Conservation (phyloP, 2,329 filamentous ascomycete genomes). For the Colletotrichum liaoningense region DNA sequence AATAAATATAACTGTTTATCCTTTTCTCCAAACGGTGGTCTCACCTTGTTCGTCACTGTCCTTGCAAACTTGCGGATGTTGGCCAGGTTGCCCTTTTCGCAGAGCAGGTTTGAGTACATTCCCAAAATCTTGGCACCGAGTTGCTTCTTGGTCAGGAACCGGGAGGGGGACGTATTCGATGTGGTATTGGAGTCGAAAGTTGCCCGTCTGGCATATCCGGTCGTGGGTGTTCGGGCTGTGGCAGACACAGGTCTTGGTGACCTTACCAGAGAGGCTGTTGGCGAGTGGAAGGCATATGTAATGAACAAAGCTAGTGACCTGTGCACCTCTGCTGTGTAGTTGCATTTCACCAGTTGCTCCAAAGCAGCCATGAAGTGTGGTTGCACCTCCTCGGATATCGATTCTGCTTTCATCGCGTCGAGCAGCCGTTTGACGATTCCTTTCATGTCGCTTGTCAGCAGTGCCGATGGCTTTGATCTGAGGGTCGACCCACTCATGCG, state of each 20-base stretch:
- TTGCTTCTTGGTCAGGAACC: constrained; percentile 71
- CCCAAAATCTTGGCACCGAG: constrained; percentile 80
- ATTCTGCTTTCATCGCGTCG: constrained; percentile 89
- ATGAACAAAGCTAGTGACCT: constrained; percentile 91
- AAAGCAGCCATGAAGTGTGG: constrained; percentile 84
- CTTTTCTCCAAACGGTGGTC: constrained; percentile 41
- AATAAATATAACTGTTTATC: constrained; percentile 37
- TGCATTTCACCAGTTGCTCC: constrained; percentile 81
- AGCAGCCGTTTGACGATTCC: constrained; percentile 91
- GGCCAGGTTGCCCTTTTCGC: constrained; percentile 74
- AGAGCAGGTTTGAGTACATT: constrained; percentile 83
- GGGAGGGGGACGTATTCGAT: constrained; percentile 46
- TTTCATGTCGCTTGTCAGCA: constrained; percentile 48
- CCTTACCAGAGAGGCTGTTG: constrained; percentile 59
- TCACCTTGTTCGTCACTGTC: constrained; percentile 93
- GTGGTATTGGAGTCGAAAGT: constrained; percentile 46
- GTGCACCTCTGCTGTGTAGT: constrained; percentile 85
- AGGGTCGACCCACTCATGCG: constrained; percentile 80
- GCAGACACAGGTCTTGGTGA: constrained; percentile 60
- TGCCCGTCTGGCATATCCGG: constrained; percentile 50
- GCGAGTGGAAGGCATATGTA: constrained; percentile 85
- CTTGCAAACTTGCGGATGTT: constrained; percentile 90
- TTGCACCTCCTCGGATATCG: constrained; percentile 77
- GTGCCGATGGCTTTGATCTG: constrained; percentile 15
- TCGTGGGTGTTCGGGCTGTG: constrained; percentile 54